A percentile compares a stretch with the other conserved stretches of the same genome.
Conservation (phyloP, 2,329 filamentous ascomycete species). For the Fusarium bactridioides region DNA sequence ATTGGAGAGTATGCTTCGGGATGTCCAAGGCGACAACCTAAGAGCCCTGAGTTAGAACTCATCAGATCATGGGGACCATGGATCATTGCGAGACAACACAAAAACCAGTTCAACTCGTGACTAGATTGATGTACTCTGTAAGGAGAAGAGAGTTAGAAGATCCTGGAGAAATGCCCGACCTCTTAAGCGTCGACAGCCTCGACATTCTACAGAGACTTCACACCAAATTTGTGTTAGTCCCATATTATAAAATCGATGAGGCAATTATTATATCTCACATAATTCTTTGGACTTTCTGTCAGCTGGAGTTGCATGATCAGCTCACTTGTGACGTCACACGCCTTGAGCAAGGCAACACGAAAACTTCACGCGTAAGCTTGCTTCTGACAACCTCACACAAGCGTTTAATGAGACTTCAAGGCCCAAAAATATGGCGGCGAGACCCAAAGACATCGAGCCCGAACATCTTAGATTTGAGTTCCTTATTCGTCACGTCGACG, state of each 20-base stretch:
- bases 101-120: rapidly evolving
- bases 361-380: not conserved
- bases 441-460: not conserved
- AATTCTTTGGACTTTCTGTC: not conserved
- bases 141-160: not conserved
- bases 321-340: not conserved
- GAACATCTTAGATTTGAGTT: not conserved
- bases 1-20: not conserved
- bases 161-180: not conserved
- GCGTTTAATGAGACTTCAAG: rapidly evolving
- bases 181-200: too few species aligned
- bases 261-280: too few species aligned
- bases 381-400: not conserved
- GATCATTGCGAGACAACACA: too few species aligned
- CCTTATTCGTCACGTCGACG: not conserved
- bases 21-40: not conserved
- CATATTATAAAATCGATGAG: too few species aligned
- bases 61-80: too few species aligned
- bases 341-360: not conserved
- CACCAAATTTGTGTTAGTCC: too few species aligned
- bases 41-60: not conserved
- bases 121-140: rapidly evolving
- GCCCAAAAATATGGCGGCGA: not conserved
- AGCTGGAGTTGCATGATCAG: not conserved
- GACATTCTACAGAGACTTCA: not conserved